Evolutionary conservation across 192 early-diverging fungal species (phyloP).

Genomic region (Gaertneriomyces semiglobifer): DNA sequence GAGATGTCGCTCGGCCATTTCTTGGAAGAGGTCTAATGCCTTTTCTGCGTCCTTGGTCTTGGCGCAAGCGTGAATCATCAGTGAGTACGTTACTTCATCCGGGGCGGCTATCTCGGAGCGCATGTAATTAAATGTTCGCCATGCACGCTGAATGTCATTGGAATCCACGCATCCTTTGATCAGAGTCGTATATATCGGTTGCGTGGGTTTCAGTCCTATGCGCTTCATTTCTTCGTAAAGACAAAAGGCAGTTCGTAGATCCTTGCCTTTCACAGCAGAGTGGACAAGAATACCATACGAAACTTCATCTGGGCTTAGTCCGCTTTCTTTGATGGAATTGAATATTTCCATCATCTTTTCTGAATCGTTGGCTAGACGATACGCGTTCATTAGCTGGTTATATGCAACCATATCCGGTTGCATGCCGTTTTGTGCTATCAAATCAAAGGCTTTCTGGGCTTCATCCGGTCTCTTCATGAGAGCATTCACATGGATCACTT

Average conservation of each 20-base stretch:
- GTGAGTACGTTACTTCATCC: conserved; percentile 71
- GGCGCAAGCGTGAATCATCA: conserved; percentile 93
- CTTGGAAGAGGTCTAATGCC: conserved; percentile 87
- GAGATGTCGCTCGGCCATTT: conserved; percentile 72
- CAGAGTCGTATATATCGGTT: conserved; percentile 72
- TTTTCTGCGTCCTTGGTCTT: conserved; percentile 78
- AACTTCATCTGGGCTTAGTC: conserved; percentile 57
- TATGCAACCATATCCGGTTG: conserved; percentile 66
- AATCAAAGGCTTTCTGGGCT: conserved; percentile 61
- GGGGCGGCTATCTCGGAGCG: conserved; percentile 71
- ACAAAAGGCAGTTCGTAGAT: conserved; percentile 70
- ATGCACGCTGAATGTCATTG: conserved; percentile 72
- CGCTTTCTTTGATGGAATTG: conserved; percentile 53
- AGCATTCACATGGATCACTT: conserved; percentile 57
- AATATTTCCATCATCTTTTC: conserved; percentile 62
- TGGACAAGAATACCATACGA: conserved; percentile 72
- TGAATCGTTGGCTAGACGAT: conserved; percentile 64
- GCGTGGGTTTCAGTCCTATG: conserved; percentile 34
- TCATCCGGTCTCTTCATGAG: conserved; percentile 54
- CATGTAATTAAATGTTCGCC: conserved; percentile 89
- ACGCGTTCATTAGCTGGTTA: conserved; percentile 76
- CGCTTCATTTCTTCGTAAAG: conserved; percentile 76
- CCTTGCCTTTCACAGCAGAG: conserved; percentile 52
- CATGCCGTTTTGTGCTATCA: conserved; percentile 58
- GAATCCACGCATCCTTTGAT: conserved; percentile 77